Conservation (phyloP, 2,329 filamentous ascomycete genomes). For the Seiridium cupressi region DNA sequence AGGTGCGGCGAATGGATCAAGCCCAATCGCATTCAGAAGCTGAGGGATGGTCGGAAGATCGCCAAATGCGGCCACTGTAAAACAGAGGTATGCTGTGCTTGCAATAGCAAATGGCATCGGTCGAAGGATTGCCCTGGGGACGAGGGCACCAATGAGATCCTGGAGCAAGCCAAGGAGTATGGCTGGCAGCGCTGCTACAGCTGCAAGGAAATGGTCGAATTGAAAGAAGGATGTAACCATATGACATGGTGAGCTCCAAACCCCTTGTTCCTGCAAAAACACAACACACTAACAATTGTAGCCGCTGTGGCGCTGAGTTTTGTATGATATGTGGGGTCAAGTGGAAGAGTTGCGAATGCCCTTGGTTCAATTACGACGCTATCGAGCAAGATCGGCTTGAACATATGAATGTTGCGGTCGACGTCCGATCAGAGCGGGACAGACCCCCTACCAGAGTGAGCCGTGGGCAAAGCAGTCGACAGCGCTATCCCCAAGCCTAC, state of each 20-base stretch:
- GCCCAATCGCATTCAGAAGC: conserved; percentile 63
- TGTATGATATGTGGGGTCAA: conserved; percentile 81
- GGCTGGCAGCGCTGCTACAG: conserved; percentile 76
- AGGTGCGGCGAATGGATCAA: conserved; percentile 80
- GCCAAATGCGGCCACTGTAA: conserved; percentile 71
- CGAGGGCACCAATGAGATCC: conserved; percentile 61
- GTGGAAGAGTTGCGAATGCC: conserved; percentile 83
- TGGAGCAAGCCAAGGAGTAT: conserved; percentile 63
- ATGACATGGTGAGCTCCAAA: conserved; percentile 70
- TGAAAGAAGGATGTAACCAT: conserved; percentile 82
- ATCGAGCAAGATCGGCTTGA: conserved; percentile 53
- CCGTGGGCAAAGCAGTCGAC: conserved; percentile 19
- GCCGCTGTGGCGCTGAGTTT: conserved; percentile 78
- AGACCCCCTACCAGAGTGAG: conserved; percentile 23
- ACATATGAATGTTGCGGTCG: conserved; percentile 48
- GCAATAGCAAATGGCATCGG: conserved; percentile 73
- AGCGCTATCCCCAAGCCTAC: conserved; percentile 32
- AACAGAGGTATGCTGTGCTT: conserved; percentile 71
- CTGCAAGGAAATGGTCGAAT: conserved; percentile 72
- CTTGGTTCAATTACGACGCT: conserved; percentile 69
- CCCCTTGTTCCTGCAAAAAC: too few relatives aligned
- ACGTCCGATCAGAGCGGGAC: conserved; percentile 31
- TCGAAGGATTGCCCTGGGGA: conserved; percentile 69
- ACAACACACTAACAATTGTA: conserved; percentile 17
- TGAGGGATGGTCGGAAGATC: conserved; percentile 58